Evolutionary conservation across 768 basidiomycete species (phyloP).

Genomic region (Russula griseocarnosa): DNA sequence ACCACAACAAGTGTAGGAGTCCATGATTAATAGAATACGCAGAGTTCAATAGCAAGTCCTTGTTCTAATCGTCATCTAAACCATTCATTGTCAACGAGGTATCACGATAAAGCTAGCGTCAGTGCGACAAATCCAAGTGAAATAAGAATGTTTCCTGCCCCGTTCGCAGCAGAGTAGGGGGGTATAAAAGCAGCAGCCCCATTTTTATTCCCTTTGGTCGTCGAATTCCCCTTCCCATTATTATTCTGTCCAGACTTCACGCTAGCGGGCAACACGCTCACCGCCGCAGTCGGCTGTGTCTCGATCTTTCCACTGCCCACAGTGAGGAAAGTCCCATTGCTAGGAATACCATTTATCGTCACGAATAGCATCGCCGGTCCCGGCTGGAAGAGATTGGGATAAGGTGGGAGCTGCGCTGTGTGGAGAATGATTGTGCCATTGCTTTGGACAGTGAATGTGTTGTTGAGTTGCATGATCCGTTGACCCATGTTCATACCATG

Average conservation of each 20-base stretch:
- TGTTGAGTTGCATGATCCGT: constrained; percentile 10
- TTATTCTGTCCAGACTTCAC: background rate
- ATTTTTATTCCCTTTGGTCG: background rate
- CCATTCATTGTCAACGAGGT: background rate
- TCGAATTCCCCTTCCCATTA: background rate
- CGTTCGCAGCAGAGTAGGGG: background rate
- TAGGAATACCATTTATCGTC: constrained; percentile 10
- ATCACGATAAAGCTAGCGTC: background rate
- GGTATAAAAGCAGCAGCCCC: background rate
- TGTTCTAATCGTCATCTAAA: background rate
- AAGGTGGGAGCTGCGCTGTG: constrained; percentile 3
- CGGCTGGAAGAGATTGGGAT: constrained; percentile 10
- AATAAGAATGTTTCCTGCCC: background rate
- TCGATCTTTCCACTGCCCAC: constrained; percentile 3
- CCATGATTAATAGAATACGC: background rate
- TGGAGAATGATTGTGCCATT: background rate
- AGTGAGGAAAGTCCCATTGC: background rate
- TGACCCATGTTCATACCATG: constrained; percentile 18
- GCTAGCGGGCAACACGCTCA: constrained; percentile 2
- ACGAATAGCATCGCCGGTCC: constrained; percentile 12
- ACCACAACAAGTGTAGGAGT: background rate
- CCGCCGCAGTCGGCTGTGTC: background rate
- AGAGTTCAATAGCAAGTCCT: background rate
- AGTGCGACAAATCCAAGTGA: background rate
- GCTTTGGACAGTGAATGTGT: background rate